Conservation (phyloP, 2,329 filamentous ascomycete genomes). For the Fulvia fulva region DNA sequence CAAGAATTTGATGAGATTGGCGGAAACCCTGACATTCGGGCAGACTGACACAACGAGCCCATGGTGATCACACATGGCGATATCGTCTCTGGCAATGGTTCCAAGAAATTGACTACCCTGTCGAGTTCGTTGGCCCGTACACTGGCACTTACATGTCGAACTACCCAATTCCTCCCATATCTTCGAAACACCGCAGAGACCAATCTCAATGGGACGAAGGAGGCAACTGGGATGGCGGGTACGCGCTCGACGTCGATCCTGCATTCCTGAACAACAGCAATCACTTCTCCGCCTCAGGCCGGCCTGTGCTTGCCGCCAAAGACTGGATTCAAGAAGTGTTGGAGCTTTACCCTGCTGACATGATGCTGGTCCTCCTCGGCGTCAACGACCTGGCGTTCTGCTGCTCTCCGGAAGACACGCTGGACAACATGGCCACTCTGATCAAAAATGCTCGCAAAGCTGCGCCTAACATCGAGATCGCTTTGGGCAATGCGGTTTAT, state of each 20-base stretch:
- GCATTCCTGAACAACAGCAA: background rate
- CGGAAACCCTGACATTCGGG: too few species aligned
- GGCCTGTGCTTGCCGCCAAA: background rate
- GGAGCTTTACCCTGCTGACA: background rate
- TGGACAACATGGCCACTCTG: background rate
- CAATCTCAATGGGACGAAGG: background rate
- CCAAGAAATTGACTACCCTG: background rate
- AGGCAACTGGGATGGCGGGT: background rate
- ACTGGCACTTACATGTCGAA: background rate
- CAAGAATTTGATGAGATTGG: too few species aligned
- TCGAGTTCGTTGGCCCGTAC: background rate
- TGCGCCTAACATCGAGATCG: background rate
- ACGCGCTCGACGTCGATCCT: background rate
- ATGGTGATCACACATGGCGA: background rate
- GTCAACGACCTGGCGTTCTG: background rate
- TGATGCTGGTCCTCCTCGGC: background rate
- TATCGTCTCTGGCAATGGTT: constrained; percentile 2
- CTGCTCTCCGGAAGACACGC: background rate
- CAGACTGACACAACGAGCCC: background rate
- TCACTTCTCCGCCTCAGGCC: background rate
- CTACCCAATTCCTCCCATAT: background rate
- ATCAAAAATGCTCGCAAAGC: background rate
- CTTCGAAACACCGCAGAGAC: background rate
- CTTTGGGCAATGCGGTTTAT: background rate
- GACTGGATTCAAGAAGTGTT: background rate